Base-by-base conservation (phyloP, 2,329 filamentous ascomycete species). In the Aphanocladium album region DNA sequence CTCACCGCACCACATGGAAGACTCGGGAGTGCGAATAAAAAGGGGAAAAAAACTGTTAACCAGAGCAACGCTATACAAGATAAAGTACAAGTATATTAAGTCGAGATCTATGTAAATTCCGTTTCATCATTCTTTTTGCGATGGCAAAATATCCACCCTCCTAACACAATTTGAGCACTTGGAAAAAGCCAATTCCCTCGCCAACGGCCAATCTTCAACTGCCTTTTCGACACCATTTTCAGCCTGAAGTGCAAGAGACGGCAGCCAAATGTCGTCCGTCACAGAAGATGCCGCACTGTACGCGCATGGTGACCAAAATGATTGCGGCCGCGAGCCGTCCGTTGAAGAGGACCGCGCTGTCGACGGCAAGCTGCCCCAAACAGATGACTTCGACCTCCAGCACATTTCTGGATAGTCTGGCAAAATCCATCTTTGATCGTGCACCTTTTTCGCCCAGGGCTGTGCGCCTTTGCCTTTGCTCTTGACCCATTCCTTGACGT, bases 381-480 rank as follows among this genome's bases (percentile, higher is more conserved):
- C 39, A 23, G 39, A 9, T 3, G 53, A 56, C n/a, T 23, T 11
- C 11, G 25, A 21, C n/a, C 56, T 46, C 66, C 27, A 69, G 66
- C 58, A 60, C 58, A 60, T 60, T 21, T 55, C 51, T 16, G 58
- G 58, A 30, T 60, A 60, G 25, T 60, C 58, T 9, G 58, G 58
- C 43, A 60, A 51, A 16, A 41, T 19, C 58, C 58, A 60, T 41
- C 30, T 33, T 17, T 60, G 50, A 17, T 33, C 52, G 41, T 47
- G 19, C 11, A 50, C 43, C 30, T 56, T 41, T 16, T 54, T 56
- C 17, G 58, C 51, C 58, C 51, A 56, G 12, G 58, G 43, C 50
- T 47, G 51, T 17, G 52, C 33, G 30, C 58, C 51, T n/a, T 14
- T 27, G 11, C 41, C 41, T 39, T 35, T 41, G 51, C 46, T 56